Evolutionary conservation across 257 asterid genomes (phyloP), one percentile per base, ranked within the genome.

Genomic region (Gentiana straminea): DNA sequence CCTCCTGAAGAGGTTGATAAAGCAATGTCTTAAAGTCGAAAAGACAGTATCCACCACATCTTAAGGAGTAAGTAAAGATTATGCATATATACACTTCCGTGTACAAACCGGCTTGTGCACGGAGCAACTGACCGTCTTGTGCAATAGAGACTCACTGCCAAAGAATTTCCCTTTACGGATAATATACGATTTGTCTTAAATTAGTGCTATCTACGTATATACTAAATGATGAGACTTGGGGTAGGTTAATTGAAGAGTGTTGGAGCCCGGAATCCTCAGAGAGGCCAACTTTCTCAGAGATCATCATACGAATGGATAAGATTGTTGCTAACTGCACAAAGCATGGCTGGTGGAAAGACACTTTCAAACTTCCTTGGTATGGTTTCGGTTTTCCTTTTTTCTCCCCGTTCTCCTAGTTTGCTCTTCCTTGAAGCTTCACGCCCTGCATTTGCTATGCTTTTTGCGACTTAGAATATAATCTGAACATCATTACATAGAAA

Each of bases 281-380:
- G 49, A 70, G 97, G 81, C 97, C 98, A 7, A 70, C 76, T 44
- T 91, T 91, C 67, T 57, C 82, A 1, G 86, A 87, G 75, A 80
- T 88, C 71, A 85, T 91, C 52, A 47, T 71, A 13, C 80, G 95
- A 37, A 55, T 85, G 77, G 84, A 88, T 62, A 88, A 61, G 68
- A 91, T 87, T 50, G 82, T 81, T 37, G 55, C 60, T 54, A 79
- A 71, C 69, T 78, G 97, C 68, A 65, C 95, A 8, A 91, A 81
- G 67, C 92, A 88, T 51, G 97, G 97, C 64, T 84, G 97, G 95
- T 88, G 96, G 95, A 91, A 91, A 72, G 98, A 91, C 72, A 78
- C 98, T 49, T 84, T 91, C 79, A 91, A 85, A 68, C 89, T 87
- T 60, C 95, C 95, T 34, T 91, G 98, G 98, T 90, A 84, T 33